Evolutionary conservation across 352 stramenopile genomes (phyloP), one percentile per base, ranked within the genome.

Genomic region (Blastocystis hominis): DNA sequence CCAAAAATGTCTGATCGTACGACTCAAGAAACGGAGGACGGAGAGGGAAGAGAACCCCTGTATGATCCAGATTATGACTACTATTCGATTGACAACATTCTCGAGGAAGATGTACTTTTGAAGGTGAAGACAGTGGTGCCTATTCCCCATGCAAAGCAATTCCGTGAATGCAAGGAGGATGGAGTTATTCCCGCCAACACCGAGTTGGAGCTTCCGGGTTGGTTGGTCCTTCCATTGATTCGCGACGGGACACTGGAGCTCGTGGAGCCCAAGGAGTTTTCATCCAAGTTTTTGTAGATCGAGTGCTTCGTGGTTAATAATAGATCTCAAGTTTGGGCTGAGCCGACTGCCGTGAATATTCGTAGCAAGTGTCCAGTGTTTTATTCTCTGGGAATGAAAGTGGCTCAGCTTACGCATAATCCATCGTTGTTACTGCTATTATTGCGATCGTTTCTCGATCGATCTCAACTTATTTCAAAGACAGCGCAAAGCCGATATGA

Each of bases 81-180:
- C 24, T 70, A 70, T 70, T 70, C 62, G n/a, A 70, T 70, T 20
- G 62, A 70, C 24, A 70, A 70, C 62, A 70, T 70, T 44, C 42
- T 70, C 24, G 62, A 70, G 24, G 62, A 70, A 44, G 62, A 70
- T 70, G 62, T 70, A 15, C 13, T 70, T n/a, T 36, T 70, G 42
- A 70, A 70, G 10, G 24, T 70, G 24, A 70, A 70, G 62, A n/a
- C 62, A 20, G n/a, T 47, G 42, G 40, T 20, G 24, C 40, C 62
- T 9, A 70, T 70, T 44, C n/a, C 46, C 24, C 24, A 76, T 50
- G 64, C 64, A 7, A 24, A 50, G 3, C 36, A 40, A 55, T 3
- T 76, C 20, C 64, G 64, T 17, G 64, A 76, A 17, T 55, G 64
- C 47, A 40, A 76, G 0, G n/a, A 53, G n/a, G 42, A 70, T 47